Evolutionary conservation across 371 early-diverging fungal species (phyloP), one percentile per base, ranked within the genome.

Genomic region (Nematocida sp.): DNA sequence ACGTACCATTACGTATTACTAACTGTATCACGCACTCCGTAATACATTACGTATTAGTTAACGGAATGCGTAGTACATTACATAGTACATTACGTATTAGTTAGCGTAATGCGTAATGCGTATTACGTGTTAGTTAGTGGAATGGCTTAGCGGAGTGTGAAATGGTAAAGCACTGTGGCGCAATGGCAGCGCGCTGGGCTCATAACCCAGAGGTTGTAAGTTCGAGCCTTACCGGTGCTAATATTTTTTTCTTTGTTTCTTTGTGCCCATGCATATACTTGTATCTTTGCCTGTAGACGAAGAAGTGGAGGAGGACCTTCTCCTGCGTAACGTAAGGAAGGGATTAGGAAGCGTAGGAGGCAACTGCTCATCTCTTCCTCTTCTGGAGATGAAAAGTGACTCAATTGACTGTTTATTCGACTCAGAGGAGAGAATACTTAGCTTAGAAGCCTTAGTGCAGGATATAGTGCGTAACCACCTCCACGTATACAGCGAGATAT

Each of bases 181-280:
- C 75, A 71, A 61, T 71, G 75, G 75, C 60, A 71, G 75, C 75
- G 75, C 75, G 75, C 75, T 71, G 75, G 75, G 75, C 75, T 61
- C 75, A 71, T 71, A 71, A 71, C 75, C 75, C 75, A 71, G 75
- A 71, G 75, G 75, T 71, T 60, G 75, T 71, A 71, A 71, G 75
- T 71, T 71, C 75, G 75, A 71, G 60, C 61, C 75, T 71, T 71
- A 71, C 75, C 75, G 61, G 75, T 71, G 75, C 75, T 71, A 71
- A 26, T 61, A 53, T 63, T 71, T 71, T 57, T 67, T 66, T 57
- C 20, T 7, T 38, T 71, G 32, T 59, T 38, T 71, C 11, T 61
- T 71, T 71, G 7, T 32, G 20, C 61, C 75, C 75, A 71, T 71
- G 75, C 75, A 71, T 47, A 71, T 71, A 30, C 57, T 71, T 60